phyloP scores from a whole-genome alignment of 345 rosid species.

The Euphorbia pulcherrima region DNA sequence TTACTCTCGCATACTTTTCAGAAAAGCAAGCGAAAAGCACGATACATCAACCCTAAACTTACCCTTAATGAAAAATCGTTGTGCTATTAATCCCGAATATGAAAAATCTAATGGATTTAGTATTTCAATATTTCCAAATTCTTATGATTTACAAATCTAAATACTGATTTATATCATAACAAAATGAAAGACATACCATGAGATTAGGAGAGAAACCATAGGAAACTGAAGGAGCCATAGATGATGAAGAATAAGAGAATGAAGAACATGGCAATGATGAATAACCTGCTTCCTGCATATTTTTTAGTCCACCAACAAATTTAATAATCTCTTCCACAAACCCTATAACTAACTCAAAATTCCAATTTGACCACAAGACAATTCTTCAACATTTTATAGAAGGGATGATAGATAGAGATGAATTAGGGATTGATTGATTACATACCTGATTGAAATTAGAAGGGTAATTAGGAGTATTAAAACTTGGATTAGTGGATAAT shows the following conservation, averaged over 20 bases:
- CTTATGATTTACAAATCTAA: too few species aligned
- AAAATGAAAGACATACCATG: slow-evolving; percentile 39
- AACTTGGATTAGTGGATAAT: slow-evolving; percentile 28
- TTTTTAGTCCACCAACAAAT: neutral
- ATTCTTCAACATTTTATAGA: too few species aligned
- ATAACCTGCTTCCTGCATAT: slow-evolving; percentile 71
- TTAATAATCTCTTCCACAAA: too few species aligned
- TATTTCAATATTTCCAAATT: too few species aligned
- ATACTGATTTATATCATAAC: too few species aligned
- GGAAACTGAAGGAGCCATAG: slow-evolving; percentile 53
- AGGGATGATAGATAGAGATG: neutral
- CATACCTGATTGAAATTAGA: slow-evolving; percentile 64
- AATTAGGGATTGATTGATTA: neutral
- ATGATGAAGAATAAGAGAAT: slow-evolving; percentile 47
- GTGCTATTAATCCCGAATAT: too few species aligned
- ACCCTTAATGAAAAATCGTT: too few species aligned
- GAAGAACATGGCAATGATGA: slow-evolving; percentile 56
- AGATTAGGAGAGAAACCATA: slow-evolving; percentile 53
- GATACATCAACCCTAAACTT: too few species aligned
- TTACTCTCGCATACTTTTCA: too few species aligned
- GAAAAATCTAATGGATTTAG: neutral
- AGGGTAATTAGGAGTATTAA: slow-evolving; percentile 40
- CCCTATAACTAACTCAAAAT: neutral
- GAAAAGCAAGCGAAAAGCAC: too few species aligned
- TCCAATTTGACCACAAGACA: neutral